Conservation (phyloP, 805 yeast species). For the Candida vaughaniae region DNA sequence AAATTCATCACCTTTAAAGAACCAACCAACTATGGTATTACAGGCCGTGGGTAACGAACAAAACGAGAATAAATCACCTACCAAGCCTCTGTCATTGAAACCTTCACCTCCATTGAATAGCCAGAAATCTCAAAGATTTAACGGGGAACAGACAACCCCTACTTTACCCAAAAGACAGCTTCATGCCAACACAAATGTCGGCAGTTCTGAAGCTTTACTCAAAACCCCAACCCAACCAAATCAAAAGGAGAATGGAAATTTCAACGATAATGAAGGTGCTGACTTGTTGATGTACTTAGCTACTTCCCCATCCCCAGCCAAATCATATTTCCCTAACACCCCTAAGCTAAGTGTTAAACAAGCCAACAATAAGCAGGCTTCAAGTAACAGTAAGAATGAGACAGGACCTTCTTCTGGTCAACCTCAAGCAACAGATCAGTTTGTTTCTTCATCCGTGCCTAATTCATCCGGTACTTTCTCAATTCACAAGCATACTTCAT, state of each 20-base stretch:
- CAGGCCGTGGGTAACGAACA: no score
- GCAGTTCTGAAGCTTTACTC: constrained; percentile 16
- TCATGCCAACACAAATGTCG: constrained; percentile 5
- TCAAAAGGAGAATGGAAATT: constrained; percentile 17
- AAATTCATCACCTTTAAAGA: constrained; percentile 14
- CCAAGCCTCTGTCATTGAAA: constrained; percentile 27
- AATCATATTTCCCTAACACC: constrained; percentile 32
- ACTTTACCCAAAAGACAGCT: constrained; percentile 25
- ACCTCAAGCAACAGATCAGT: constrained; percentile 1
- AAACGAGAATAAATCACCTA: constrained; percentile 26
- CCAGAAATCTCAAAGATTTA: neutral
- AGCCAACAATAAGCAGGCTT: constrained; percentile 8
- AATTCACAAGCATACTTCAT: constrained; percentile 14
- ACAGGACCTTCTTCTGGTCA: neutral
- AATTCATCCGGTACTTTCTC: constrained; percentile 26
- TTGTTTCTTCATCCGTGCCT: constrained; percentile 18
- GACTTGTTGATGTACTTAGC: constrained; percentile 79
- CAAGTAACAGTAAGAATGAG: constrained; percentile 5
- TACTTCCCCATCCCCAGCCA: constrained; percentile 74
- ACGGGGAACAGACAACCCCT: constrained; percentile 26
- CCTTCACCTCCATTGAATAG: constrained; percentile 29
- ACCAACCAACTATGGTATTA: constrained; percentile 21
- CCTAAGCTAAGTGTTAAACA: constrained; percentile 19
- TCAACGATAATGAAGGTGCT: constrained; percentile 66
- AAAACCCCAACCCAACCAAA: constrained; percentile 40